Base-by-base conservation (phyloP, 768 basidiomycete genomes). In the Mycena polygramma region DNA sequence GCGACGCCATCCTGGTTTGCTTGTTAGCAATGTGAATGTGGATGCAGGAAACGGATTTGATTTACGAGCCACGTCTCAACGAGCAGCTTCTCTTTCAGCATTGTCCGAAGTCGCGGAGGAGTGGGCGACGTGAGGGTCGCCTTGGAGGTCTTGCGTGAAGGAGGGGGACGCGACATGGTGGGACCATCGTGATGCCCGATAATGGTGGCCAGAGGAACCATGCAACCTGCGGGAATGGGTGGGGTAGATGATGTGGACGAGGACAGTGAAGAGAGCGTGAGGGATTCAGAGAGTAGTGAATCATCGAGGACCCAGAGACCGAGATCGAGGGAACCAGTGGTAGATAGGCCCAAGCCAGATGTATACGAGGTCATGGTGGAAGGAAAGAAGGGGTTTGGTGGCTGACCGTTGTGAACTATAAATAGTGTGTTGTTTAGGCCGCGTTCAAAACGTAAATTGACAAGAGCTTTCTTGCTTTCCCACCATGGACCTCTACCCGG, bases 51-150 rank as follows among this genome's bases (percentile, higher is more conserved):
- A 58, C 36, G 20, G 46, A 62, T 39, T 48, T 48, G 13, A 51
- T 82, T 69, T 75, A 86, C 85, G 52, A 77, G 80, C 85, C 85
- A 86, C 74, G 80, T 81, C 36, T 75, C 74, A 39, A 86, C 79
- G 63, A 79, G 83, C 48, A 83, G 67, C 62, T 79, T 79, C 72
- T 85, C 83, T 63, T 79, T 82, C 20, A 79, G 70, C 77, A 85
- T 80, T n/a, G 77, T 71, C 46, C 73, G 78, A 19, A 84, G 78
- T 36, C 83, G 80, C 30, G 84, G 82, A 6, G 80, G 76, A 7
- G 83, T 84, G 10, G 84, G 84, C 26, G 77, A 75, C 30, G 80
- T 79, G 51, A 82, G 75, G 6, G 78, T 71, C 41, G 75, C 75
- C 57, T 59, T 65, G 55, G 70, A 63, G 71, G 43, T 48, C 20